A percentile compares a stretch with the other conserved stretches of the same genome.
Conservation (phyloP, 805 yeast species). For the Brettanomyces custersianus region DNA sequence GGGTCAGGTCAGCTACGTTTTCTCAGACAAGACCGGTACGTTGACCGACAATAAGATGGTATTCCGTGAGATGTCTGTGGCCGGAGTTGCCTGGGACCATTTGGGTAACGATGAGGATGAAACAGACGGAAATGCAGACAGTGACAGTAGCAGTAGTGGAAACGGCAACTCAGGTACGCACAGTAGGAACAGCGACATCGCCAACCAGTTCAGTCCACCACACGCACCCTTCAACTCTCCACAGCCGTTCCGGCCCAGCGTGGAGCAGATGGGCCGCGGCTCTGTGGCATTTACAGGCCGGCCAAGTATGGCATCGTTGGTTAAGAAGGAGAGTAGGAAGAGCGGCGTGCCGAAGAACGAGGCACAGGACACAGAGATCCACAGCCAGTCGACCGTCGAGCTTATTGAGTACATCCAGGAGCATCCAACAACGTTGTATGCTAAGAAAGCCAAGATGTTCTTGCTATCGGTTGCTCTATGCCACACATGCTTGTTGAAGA, state of each 20-base stretch:
- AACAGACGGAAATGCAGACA: constrained; percentile 12
- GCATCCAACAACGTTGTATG: constrained; percentile 60
- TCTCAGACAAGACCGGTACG: constrained; percentile 96
- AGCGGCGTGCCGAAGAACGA: constrained; percentile 20
- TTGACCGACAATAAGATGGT: constrained; percentile 92
- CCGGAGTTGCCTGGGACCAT: constrained; percentile 87
- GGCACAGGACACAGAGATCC: constrained; percentile 17
- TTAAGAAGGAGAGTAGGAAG: constrained; percentile 4
- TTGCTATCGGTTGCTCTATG: constrained; percentile 77
- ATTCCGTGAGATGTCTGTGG: constrained; percentile 78
- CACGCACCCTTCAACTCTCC: constrained; percentile 1
- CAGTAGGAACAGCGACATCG: neutral
- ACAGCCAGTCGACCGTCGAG: constrained; percentile 49
- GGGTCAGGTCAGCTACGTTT: constrained; percentile 92
- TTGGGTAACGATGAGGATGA: constrained; percentile 40
- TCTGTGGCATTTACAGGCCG: constrained; percentile 33
- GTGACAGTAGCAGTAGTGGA: constrained; percentile 5
- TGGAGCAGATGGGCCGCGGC: constrained; percentile 8
- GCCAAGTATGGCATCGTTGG: constrained; percentile 47
- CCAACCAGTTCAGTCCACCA: neutral
- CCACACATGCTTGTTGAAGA: constrained; percentile 80
- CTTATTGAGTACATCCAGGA: constrained; percentile 61
- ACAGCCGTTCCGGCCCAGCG: constrained; percentile 1
- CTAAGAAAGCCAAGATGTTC: constrained; percentile 71
- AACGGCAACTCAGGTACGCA: neutral